These are phyloP conservation scores for Knufia fluminis DNA, from an alignment of 2,329 filamentous ascomycete species.

Conservation along the genomic window DNA sequence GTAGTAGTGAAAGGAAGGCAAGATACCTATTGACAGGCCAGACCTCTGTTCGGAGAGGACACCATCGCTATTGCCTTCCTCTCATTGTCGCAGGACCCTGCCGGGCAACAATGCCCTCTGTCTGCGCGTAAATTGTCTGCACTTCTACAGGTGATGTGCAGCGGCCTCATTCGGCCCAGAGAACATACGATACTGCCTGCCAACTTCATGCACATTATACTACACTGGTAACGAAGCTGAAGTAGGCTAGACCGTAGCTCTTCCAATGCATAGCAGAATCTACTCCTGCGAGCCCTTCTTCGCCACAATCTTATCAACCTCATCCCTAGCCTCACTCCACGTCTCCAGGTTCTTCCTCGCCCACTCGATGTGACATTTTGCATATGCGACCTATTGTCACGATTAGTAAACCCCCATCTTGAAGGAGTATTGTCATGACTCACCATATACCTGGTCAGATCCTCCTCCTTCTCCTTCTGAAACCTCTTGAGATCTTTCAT, in stretches of 20 bases:
- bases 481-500: conserved; percentile 86
- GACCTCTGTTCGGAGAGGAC: too few relatives aligned
- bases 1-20: too few relatives aligned
- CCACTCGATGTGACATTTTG: conserved; percentile 89
- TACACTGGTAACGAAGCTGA: too few relatives aligned
- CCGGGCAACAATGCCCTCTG: background rate
- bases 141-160: too few relatives aligned
- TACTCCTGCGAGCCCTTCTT: background rate
- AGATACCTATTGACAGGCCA: too few relatives aligned
- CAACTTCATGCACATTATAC: too few relatives aligned
- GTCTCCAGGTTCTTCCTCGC: conserved; percentile 82
- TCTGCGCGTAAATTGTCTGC: too few relatives aligned
- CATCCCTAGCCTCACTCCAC: conserved; percentile 81
- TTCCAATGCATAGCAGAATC: too few relatives aligned
- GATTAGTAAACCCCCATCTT: background rate
- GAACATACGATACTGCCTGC: too few relatives aligned
- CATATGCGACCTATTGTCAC: conserved; percentile 66
- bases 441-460: conserved; percentile 92
- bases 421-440: conserved; percentile 29
- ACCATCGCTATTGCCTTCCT: background rate
- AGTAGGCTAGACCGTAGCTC: too few relatives aligned
- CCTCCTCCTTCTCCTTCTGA: conserved; percentile 90
- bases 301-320: conserved; percentile 72
- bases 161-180: too few relatives aligned
- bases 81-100: background rate